Percentiles rank a stretch among this genome's conserved stretches.
phyloP scores from a whole-genome alignment of 1,139 yeast genomes.

The Debaryomyces coudertii region DNA sequence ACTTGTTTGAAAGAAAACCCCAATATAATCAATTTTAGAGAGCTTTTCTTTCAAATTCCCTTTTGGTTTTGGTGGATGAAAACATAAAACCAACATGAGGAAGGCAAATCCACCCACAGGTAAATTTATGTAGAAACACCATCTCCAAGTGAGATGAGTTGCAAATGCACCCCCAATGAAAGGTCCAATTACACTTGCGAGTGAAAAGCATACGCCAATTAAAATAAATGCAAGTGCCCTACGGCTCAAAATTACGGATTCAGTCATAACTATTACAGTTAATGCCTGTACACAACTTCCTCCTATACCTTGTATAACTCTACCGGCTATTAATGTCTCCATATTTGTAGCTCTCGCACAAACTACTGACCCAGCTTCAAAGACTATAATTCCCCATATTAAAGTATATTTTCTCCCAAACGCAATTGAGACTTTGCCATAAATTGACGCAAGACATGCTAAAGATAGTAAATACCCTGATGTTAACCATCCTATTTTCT shows the following conservation, averaged over 20 bases:
- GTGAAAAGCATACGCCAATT: constrained; percentile 55
- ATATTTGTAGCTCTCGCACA: constrained; percentile 60
- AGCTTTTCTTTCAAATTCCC: constrained; percentile 47
- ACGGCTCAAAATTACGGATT: constrained; percentile 60
- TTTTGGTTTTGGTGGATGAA: constrained; percentile 56
- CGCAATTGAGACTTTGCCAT: constrained; percentile 63
- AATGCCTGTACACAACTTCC: constrained; percentile 71
- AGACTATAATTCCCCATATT: constrained; percentile 52
- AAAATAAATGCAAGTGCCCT: constrained; percentile 56
- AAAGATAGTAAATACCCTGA: constrained; percentile 63
- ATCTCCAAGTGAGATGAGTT: constrained; percentile 67
- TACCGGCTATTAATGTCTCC: constrained; percentile 67
- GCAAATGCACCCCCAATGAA: constrained; percentile 71
- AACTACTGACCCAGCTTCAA: constrained; percentile 65
- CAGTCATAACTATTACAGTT: constrained; percentile 61
- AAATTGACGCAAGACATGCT: constrained; percentile 55
- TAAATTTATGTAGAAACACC: constrained; percentile 76
- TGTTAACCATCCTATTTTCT: constrained; percentile 62
- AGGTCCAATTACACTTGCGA: constrained; percentile 65
- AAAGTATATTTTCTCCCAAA: constrained; percentile 62
- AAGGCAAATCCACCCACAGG: constrained; percentile 68
- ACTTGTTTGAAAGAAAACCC: constrained; percentile 31
- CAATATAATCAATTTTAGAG: constrained; percentile 36
- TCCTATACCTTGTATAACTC: constrained; percentile 73
- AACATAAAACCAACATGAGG: constrained; percentile 46